A percentile compares a stretch with the other conserved stretches of the same genome.
Evolutionary conservation across 257 asterid species (phyloP).

Genomic region (Solanum chiquidenum): DNA sequence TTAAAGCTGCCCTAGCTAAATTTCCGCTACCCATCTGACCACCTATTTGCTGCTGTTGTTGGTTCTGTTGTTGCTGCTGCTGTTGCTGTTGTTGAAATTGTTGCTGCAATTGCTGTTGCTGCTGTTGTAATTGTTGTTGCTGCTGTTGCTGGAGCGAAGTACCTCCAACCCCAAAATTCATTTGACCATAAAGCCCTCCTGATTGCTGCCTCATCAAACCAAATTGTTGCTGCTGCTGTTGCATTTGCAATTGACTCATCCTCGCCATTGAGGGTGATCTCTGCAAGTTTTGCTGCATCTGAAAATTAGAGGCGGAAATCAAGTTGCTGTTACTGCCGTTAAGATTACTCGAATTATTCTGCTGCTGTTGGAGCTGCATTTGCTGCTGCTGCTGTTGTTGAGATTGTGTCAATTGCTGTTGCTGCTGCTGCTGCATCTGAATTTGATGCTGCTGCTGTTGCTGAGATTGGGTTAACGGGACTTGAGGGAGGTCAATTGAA

Average conservation of each 20-base stretch:
- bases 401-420: conserved; percentile 9
- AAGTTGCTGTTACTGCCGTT: conserved; percentile 24
- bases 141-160: conserved; percentile 28
- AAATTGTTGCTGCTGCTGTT: conserved; percentile 29
- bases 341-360: conserved; percentile 10
- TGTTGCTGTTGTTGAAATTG: conserved; percentile 24
- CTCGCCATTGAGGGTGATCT: conserved; percentile 62
- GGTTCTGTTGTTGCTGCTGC: conserved; percentile 28
- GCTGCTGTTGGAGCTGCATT: conserved; percentile 36
- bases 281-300: conserved; percentile 20
- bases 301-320: conserved; percentile 16
- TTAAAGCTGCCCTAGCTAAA: conserved; percentile 51
- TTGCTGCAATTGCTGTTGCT: conserved; percentile 22
- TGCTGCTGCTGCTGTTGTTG: conserved; percentile 41
- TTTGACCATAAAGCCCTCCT: conserved; percentile 57
- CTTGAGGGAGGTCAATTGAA: conserved; percentile 10
- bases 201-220: conserved; percentile 21
- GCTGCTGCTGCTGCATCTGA: conserved; percentile 23
- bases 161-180: conserved; percentile 60
- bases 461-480: conserved; percentile 11
- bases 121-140: conserved; percentile 18
- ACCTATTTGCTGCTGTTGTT: conserved; percentile 24
- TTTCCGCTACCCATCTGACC: conserved; percentile 50
- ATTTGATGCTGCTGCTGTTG: conserved; percentile 32
- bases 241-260: conserved; percentile 60